Conservation (phyloP, 176 grass and related monocot species). For the maize (Zea mays) region Zm-B73-REFERENCE-NAM-5.0 NC_050097.1:61545001-61545500, state of each 20-base stretch:
- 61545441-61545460: background rate
- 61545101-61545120: too few relatives aligned
- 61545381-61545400: too few relatives aligned
- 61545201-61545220: background rate
- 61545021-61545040: background rate
- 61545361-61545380: too few relatives aligned
- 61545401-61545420: background rate
- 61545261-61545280: background rate
- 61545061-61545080: background rate
- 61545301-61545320: too few relatives aligned
- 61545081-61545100: too few relatives aligned
- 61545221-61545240: background rate
- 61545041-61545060: background rate
- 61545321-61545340: too few relatives aligned
- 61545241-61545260: background rate
- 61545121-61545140: too few relatives aligned
- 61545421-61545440: background rate
- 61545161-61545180: background rate
- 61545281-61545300: too few relatives aligned
- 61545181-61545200: background rate
- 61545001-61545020: constrained; percentile 3
- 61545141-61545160: background rate
- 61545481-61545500: background rate
- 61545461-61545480: constrained; percentile 5
- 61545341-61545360: too few relatives aligned